phyloP scores from a whole-genome alignment of 83 land plant species.

The Thuja plicata region DNA sequence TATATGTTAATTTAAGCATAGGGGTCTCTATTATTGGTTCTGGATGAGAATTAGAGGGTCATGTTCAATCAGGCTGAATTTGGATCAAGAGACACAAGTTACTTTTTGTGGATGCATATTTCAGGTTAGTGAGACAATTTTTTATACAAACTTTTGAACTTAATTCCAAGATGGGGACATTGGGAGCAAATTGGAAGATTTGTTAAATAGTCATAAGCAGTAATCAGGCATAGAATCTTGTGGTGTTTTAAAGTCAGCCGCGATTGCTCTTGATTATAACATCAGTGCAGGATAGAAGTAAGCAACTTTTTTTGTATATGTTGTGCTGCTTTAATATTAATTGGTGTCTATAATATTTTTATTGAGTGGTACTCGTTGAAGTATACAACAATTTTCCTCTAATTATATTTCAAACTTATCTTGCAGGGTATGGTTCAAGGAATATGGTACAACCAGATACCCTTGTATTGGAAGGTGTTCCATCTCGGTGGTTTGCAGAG shows the following conservation, averaged over 20 bases:
- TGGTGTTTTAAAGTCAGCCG: neutral
- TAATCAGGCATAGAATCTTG: neutral
- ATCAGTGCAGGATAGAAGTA: neutral
- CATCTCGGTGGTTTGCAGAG: constrained; percentile 95
- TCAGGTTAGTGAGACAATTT: neutral
- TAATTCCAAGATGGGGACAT: neutral
- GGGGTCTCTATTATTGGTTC: too few species aligned
- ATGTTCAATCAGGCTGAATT: too few species aligned
- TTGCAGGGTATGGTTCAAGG: constrained; percentile 46
- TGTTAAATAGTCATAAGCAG: neutral
- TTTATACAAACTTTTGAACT: neutral
- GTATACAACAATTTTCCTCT: neutral
- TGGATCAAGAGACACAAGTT: too few species aligned
- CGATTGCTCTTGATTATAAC: neutral
- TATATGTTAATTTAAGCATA: too few species aligned
- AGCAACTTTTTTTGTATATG: neutral
- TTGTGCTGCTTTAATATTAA: neutral
- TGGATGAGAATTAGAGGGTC: too few species aligned
- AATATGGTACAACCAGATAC: constrained; percentile 65
- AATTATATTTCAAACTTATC: neutral
- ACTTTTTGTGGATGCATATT: neutral
- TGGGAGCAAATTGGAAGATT: neutral
- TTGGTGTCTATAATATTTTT: neutral
- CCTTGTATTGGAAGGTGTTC: constrained; percentile 72
- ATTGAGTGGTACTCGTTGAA: neutral